A percentile compares a stretch with the other conserved stretches of the same genome.
These are phyloP conservation scores for Zygosaccharomyces siamensis DNA, from an alignment of 805 yeast genomes.

Conservation along the genomic window DNA sequence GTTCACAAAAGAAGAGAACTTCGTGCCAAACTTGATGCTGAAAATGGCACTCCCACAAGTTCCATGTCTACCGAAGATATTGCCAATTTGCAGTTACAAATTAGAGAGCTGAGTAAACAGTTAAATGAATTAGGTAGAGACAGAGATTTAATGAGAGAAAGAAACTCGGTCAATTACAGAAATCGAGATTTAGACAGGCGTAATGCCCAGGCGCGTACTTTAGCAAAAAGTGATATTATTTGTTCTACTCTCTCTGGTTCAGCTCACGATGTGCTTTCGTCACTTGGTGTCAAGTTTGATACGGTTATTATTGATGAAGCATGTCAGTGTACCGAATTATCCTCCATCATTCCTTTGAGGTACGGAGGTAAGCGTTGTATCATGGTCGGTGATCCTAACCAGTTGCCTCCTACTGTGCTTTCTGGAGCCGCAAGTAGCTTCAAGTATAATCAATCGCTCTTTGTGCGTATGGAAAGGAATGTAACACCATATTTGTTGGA, in stretches of 20 bases:
- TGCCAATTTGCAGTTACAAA: slow-evolving; percentile 43
- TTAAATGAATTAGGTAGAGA: slow-evolving; percentile 67
- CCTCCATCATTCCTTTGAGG: slow-evolving; percentile 84
- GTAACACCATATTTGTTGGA: slow-evolving; percentile 62
- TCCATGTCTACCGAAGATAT: slow-evolving; percentile 45
- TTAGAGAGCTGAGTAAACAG: slow-evolving; percentile 53
- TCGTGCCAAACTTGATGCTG: slow-evolving; percentile 38
- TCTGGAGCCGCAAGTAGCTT: slow-evolving; percentile 79
- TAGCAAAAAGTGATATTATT: slow-evolving; percentile 73
- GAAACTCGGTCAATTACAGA: slow-evolving; percentile 60
- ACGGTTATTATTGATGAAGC: slow-evolving; percentile 96
- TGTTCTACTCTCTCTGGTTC: slow-evolving; percentile 93
- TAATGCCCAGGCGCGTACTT: slow-evolving; percentile 64
- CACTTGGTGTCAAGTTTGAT: slow-evolving; percentile 71
- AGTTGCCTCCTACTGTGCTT: slow-evolving; percentile 92
- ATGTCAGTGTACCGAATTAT: slow-evolving; percentile 91
- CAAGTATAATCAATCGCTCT: slow-evolving; percentile 84
- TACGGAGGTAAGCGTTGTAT: slow-evolving; percentile 88
- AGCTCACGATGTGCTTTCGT: slow-evolving; percentile 80
- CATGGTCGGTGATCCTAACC: slow-evolving; percentile 98
- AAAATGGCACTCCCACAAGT: slow-evolving; percentile 43
- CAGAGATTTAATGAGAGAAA: slow-evolving; percentile 76
- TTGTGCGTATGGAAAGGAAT: slow-evolving; percentile 84
- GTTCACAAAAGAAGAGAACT: slow-evolving; percentile 55
- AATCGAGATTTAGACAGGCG: slow-evolving; percentile 74